phyloP scores from a whole-genome alignment of 305 asterid genomes.

The Galium porrigens region DNA sequence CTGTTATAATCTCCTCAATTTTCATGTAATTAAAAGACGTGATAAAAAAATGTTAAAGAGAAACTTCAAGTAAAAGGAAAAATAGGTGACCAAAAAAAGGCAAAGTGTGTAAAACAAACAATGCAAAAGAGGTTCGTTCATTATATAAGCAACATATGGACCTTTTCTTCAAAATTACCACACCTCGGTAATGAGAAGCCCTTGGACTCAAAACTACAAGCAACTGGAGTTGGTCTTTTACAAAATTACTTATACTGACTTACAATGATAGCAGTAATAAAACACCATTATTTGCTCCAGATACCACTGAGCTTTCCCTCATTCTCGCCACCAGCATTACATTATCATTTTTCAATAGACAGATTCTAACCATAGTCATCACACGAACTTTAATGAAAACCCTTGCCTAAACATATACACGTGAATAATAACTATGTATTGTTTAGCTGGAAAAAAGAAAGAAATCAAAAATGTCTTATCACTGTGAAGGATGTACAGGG shows the following conservation, averaged over 20 bases:
- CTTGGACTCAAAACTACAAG: neutral
- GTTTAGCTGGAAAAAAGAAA: neutral
- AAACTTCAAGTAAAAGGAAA: neutral
- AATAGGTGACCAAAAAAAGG: neutral
- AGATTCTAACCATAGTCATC: neutral
- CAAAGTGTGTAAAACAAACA: too few species aligned
- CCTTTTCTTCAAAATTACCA: neutral
- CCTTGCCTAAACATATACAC: conserved; percentile 4
- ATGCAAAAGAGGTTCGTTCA: too few species aligned
- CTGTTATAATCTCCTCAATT: too few species aligned
- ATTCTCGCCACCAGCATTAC: neutral
- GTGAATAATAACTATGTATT: neutral
- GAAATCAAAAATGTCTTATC: conserved; percentile 15
- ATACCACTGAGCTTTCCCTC: neutral
- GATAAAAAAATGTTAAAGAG: too few species aligned
- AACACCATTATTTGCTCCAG: neutral
- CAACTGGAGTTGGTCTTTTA: neutral
- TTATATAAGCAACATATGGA: neutral
- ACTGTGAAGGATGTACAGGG: conserved; percentile 34
- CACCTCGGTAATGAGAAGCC: neutral
- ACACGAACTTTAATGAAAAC: neutral
- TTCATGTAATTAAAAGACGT: too few species aligned
- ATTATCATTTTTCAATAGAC: neutral
- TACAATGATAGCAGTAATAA: neutral
- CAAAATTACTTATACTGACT: neutral